Evolutionary conservation across 805 yeast genomes (phyloP), one percentile per base, ranked within the genome.

Genomic region (Starmera amethionina): DNA sequence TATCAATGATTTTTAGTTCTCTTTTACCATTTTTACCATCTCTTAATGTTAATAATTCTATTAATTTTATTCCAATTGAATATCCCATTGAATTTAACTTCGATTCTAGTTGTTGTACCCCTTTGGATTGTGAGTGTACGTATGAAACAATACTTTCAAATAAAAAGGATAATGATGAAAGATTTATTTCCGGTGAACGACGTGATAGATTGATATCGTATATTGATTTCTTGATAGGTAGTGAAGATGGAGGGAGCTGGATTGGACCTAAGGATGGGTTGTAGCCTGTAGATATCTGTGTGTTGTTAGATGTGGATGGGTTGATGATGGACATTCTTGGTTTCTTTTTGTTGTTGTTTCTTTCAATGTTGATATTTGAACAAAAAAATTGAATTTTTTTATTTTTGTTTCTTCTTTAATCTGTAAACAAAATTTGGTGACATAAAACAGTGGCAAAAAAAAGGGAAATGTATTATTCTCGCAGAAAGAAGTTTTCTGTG

Each of bases 71-170:
- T 2, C 96, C 96, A 32, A 87, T 73, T 32, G 77, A 77, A 55
- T 85, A 84, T 1, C 96, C 96, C 34, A 83, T 61, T 10, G 78
- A 74, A 55, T 82, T 85, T 38, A 86, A 67, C 40, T 79, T 63
- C 3, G 67, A 55, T 48, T 77, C 86, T 32, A 79, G 55, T 48
- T 85, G 89, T 42, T 75, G 78, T 27, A 86, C 69, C 13, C 87
- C 86, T 42, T 71, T 74, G 7, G 85, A 74, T 39, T 73, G 68
- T 37, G 66, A 63, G 42, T 79, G 81, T 29, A 77, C 64, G 69
- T 82, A 75, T 44, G 77, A 77, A 10, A 86, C 79, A 33, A 81
- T 72, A 47, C 82, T 89, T 55, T 79, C 65, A 49, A 82, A 84
- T 16, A 86, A 61, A 48, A 77, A 82, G 27, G 87, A 75, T 38